phyloP scores from a whole-genome alignment of 164 flowering plant species.

The Euptelea pleiosperma region DNA sequence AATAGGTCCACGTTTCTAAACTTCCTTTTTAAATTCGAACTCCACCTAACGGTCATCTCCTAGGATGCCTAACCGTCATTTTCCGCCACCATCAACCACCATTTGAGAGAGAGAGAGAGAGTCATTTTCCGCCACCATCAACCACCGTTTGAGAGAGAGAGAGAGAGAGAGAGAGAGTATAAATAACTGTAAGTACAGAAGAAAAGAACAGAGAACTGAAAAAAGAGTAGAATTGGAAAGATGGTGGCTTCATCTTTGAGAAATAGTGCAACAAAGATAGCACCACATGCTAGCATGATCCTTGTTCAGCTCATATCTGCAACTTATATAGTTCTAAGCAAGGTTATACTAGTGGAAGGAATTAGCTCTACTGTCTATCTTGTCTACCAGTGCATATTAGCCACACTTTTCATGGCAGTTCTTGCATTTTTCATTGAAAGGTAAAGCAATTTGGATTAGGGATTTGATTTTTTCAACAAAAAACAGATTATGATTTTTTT shows the following conservation, averaged over 20 bases:
- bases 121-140: too few relatives aligned
- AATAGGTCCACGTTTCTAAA: too few relatives aligned
- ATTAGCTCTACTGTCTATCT: constrained; percentile 4
- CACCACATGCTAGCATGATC: constrained; percentile 6
- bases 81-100: too few relatives aligned
- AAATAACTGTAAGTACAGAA: too few relatives aligned
- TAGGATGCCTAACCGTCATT: too few relatives aligned
- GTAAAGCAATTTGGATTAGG: neutral
- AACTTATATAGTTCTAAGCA: constrained; percentile 4
- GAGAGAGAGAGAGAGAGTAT: neutral
- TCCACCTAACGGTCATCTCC: too few relatives aligned
- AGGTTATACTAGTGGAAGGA: neutral
- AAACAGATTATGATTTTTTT: too few relatives aligned
- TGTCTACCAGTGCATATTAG: constrained; percentile 3
- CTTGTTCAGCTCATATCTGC: constrained; percentile 9
- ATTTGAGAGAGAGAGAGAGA: neutral
- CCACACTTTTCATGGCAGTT: constrained; percentile 6
- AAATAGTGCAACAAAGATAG: neutral
- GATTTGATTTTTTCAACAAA: too few relatives aligned
- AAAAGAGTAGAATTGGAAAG: too few relatives aligned
- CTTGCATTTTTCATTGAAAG: constrained; percentile 8
- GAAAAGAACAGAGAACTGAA: neutral
- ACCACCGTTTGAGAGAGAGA: neutral
- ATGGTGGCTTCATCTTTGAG: neutral
- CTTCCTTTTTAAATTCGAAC: too few relatives aligned